phyloP scores from a whole-genome alignment of 208 protist species.

The Trypanosomatidae sp. region DNA sequence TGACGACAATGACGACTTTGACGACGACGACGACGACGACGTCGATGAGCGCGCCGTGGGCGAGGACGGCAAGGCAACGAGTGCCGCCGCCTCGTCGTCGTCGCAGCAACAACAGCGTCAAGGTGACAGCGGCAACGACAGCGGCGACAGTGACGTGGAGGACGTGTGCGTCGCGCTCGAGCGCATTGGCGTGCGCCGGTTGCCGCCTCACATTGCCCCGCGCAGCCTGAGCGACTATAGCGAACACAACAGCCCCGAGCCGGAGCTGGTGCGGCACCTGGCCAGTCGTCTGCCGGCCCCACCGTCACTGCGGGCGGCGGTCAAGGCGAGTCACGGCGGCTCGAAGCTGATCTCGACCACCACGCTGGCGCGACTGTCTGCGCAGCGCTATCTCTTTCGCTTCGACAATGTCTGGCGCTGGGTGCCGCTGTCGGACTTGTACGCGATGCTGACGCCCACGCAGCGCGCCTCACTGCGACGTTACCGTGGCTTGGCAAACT shows the following conservation, averaged over 20 bases:
- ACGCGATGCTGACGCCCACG: slow-evolving; percentile 21
- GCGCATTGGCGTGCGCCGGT: slow-evolving; percentile 49
- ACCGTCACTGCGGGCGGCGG: slow-evolving; percentile 14
- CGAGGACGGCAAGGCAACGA: neutral
- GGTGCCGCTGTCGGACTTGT: slow-evolving; percentile 56
- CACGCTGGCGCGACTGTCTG: neutral
- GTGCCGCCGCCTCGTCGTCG: neutral
- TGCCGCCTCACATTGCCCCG: slow-evolving; percentile 51
- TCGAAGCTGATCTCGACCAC: neutral
- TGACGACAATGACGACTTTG: neutral
- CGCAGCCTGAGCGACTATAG: slow-evolving; percentile 73
- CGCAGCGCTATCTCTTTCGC: neutral
- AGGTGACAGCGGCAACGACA: neutral
- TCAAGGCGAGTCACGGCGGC: neutral
- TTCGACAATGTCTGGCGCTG: slow-evolving; percentile 40
- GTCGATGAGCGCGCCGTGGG: neutral
- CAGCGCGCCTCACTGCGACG: slow-evolving; percentile 31
- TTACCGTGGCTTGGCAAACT: slow-evolving; percentile 60
- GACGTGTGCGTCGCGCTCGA: slow-evolving; percentile 15
- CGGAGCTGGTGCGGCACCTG: slow-evolving; percentile 23
- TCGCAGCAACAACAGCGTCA: neutral
- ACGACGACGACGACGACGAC: slow-evolving; percentile 1
- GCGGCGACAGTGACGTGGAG: neutral
- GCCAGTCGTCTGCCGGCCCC: slow-evolving; percentile 55
- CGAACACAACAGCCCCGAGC: slow-evolving; percentile 24